These are phyloP conservation scores for Eragrostis nindensis DNA, from an alignment of 176 grass and related monocot species.

Conservation along the genomic window DNA sequence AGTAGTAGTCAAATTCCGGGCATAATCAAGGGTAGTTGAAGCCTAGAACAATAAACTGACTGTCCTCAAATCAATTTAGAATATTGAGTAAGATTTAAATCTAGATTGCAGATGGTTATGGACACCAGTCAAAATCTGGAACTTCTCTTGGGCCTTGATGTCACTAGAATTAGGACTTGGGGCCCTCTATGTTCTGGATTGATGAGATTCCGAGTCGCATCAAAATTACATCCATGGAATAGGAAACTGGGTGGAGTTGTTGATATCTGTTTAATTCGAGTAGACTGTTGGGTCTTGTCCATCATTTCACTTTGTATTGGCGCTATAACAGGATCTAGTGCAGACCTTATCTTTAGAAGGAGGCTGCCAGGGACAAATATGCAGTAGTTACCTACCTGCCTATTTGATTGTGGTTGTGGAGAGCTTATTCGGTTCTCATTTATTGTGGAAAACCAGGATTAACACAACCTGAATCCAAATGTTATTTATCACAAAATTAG, in stretches of 20 bases:
- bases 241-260: conserved; percentile 13
- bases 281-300: neutral
- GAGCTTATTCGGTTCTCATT: conserved; percentile 17
- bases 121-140: neutral
- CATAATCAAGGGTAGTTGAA: neutral
- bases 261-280: conserved; percentile 3
- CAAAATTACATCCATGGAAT: neutral
- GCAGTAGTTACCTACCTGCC: conserved; percentile 1
- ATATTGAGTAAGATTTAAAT: neutral
- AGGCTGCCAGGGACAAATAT: neutral
- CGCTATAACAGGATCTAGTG: conserved; percentile 7
- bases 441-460: neutral
- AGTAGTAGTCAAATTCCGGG: neutral
- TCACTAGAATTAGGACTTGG: neutral
- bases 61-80: neutral
- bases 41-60: neutral
- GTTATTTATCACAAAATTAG: conserved; percentile 4
- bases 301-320: neutral
- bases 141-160: neutral
- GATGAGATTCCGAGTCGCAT: conserved; percentile 8
- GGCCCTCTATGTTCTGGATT: conserved; percentile 12
- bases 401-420: neutral
- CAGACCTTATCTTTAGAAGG: conserved; percentile 29
- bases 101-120: neutral
- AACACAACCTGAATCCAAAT: neutral